Percentiles rank a stretch among this genome's conserved stretches.
These are phyloP conservation scores for Aquanectria penicillioides DNA, from an alignment of 2,329 filamentous ascomycete genomes.

Conservation along the genomic window DNA sequence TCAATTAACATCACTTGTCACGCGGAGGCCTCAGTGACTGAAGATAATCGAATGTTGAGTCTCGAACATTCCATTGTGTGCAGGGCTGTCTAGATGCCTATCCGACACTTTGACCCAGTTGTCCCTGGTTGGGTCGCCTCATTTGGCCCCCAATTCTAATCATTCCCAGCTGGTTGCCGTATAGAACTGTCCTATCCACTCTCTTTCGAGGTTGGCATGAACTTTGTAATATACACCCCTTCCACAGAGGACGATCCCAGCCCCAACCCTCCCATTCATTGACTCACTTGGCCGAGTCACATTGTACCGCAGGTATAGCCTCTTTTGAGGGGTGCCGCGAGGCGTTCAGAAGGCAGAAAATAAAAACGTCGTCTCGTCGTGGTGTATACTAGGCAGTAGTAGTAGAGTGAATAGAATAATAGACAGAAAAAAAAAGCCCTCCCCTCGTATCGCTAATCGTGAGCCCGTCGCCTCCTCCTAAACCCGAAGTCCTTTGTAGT, in stretches of 20 bases:
- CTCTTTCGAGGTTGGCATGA: conserved; percentile 32
- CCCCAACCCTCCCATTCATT: conserved; percentile 22
- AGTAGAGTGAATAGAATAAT: conserved; percentile 29
- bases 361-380: conserved; percentile 30
- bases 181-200: conserved; percentile 4
- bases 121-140: conserved; percentile 23
- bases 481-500: conserved; percentile 20
- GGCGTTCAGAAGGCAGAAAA: conserved; percentile 22
- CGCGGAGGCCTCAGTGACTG: conserved; percentile 36
- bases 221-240: conserved; percentile 37
- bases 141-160: conserved; percentile 22
- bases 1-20: conserved; percentile 8
- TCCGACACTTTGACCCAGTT: conserved; percentile 27
- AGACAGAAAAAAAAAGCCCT: conserved; percentile 19
- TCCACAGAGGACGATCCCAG: conserved; percentile 21
- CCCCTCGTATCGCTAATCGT: conserved; percentile 19
- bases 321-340: conserved; percentile 25
- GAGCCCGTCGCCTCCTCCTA: conserved; percentile 20
- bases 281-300: conserved; percentile 26
- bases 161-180: conserved; percentile 4
- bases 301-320: conserved; percentile 30
- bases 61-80: conserved; percentile 36
- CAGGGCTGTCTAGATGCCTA: conserved; percentile 35
- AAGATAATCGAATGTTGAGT: no score
- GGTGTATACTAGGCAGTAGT: conserved; percentile 28